Base-by-base conservation (phyloP, 192 early-diverging fungal species). In the Entophlyctis luteolus region DNA sequence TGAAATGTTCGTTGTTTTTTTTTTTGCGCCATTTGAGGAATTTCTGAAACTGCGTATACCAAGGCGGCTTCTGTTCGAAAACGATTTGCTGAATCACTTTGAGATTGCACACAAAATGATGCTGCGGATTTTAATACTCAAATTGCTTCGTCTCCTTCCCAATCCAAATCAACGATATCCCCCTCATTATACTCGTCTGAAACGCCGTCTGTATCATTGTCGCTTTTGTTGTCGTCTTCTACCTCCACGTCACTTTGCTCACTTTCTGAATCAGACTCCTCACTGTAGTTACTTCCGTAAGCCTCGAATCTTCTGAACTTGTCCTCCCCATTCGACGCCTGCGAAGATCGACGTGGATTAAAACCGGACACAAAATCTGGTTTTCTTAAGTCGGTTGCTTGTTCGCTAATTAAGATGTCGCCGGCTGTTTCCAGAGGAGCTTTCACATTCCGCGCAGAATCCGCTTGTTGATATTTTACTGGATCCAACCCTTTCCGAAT, bases 121-220 rank as follows among this genome's bases (percentile, higher is more conserved):
- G n/a, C n/a, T n/a, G n/a, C n/a, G n/a, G n/a, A n/a, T n/a, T n/a
- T n/a, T n/a, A n/a, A n/a, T n/a, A n/a, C n/a, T n/a, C n/a, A n/a
- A n/a, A n/a, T n/a, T n/a, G n/a, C n/a, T 42, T 42, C 39, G n/a
- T 42, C 39, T n/a, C 39, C 52, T 23, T 53, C 52, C 52, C 52
- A 53, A 23, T 4, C 52, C 52, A 53, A 53, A 53, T 53, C 52
- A 53, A 53, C 27, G 0, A 53, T 28, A 53, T 53, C 52, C 16
- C 52, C 55, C 1, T 28, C 33, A 34, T 57, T 23, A n/a, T n/a
- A 18, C 8, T 18, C 33, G n/a, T n/a, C n/a, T n/a, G n/a, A n/a
- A 35, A 18, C 25, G 16, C 14, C 33, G 1, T 28, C 23, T 18
- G 16, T 14, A 53, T 53, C 16, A 1, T 18, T 23, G 14, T 28